A percentile compares a stretch with the other conserved stretches of the same genome.
Conservation (phyloP, 192 early-diverging fungal species). For the Coemansia sp. region DNA sequence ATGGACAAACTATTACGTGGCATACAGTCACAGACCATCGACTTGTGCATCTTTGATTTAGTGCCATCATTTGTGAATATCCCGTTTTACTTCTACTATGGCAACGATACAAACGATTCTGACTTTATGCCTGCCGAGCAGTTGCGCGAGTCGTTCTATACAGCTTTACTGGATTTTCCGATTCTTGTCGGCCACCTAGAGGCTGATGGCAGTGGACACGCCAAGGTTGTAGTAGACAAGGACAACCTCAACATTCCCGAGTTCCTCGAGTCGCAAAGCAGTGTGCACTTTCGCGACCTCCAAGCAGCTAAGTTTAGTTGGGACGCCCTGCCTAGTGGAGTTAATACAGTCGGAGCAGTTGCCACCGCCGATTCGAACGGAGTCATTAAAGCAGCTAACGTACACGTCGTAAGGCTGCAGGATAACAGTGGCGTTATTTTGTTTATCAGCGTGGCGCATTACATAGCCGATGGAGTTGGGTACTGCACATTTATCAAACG, state of each 20-base stretch:
- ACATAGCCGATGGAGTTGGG: conserved; percentile 22
- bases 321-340: conserved; percentile 11
- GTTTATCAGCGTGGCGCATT: conserved; percentile 25
- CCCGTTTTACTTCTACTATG: conserved; percentile 20
- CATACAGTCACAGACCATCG: conserved; percentile 14
- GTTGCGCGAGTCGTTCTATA: conserved; percentile 25
- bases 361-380: not conserved
- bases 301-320: conserved; percentile 16
- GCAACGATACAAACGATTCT: conserved; percentile 6
- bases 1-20: not conserved
- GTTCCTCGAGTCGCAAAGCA: conserved; percentile 21
- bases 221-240: conserved; percentile 8
- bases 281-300: conserved; percentile 13
- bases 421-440: conserved; percentile 33
- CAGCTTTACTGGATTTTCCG: conserved; percentile 20
- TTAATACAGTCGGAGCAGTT: not conserved
- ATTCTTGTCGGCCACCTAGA: conserved; percentile 25
- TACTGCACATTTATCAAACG: conserved; percentile 20
- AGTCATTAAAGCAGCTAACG: conserved; percentile 13
- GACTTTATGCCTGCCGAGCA: conserved; percentile 30
- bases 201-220: not conserved
- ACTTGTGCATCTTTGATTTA: conserved; percentile 17
- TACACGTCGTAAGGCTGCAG: conserved; percentile 15
- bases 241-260: conserved; percentile 34
- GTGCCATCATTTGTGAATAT: conserved; percentile 17